Evolutionary conservation across 208 protist genomes (phyloP).

Genomic region (Leishmania tarentolae): DNA sequence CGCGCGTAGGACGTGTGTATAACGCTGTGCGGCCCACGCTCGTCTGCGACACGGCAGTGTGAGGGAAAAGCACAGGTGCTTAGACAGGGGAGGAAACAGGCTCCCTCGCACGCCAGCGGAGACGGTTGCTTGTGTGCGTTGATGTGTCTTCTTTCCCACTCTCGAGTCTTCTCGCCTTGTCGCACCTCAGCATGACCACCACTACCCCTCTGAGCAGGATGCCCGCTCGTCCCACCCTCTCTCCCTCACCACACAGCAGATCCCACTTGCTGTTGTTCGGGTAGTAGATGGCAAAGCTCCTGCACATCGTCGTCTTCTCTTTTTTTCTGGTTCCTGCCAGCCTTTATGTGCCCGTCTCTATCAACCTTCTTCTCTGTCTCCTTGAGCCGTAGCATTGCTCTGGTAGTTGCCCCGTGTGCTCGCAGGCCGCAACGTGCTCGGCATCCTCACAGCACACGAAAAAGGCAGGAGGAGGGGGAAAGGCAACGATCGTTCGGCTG

Average conservation of each 20-base stretch:
- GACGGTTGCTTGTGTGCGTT: not conserved
- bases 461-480: too few relatives aligned
- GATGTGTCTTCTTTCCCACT: not conserved
- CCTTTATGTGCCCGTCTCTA: conserved; percentile 1
- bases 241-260: too few relatives aligned
- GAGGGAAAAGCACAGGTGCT: too few relatives aligned
- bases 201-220: not conserved
- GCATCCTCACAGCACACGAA: too few relatives aligned
- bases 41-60: not conserved
- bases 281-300: not conserved
- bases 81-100: not conserved
- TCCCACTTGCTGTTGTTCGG: not conserved
- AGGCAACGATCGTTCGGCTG: too few relatives aligned
- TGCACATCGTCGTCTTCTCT: not conserved
- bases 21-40: not conserved
- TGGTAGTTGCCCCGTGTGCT: too few relatives aligned
- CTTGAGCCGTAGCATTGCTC: not conserved
- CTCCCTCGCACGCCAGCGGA: not conserved
- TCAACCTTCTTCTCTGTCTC: not conserved
- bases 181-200: not conserved
- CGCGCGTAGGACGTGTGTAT: not conserved
- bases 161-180: not conserved
- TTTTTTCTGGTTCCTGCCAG: not conserved
- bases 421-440: too few relatives aligned
- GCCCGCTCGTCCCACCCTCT: too few relatives aligned